Conservation (phyloP, 2,329 filamentous ascomycete genomes). For the Aspergillus fijiensis region DNA sequence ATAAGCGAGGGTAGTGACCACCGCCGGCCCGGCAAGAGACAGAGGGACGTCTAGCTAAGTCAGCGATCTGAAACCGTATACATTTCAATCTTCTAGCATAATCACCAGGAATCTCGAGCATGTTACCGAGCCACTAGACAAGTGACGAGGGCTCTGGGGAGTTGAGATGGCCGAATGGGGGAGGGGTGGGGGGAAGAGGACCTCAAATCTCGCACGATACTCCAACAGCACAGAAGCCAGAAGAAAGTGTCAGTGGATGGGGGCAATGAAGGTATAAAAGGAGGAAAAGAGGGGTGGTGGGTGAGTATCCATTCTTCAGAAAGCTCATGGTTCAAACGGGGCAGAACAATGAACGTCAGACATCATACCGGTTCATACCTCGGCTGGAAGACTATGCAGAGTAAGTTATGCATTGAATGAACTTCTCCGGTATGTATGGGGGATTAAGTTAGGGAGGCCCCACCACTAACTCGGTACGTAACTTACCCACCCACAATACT, state of each 20-base stretch:
- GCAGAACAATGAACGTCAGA: neutral
- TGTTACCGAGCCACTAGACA: neutral
- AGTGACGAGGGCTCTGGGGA: neutral
- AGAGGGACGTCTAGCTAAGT: conserved; percentile 44
- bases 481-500: neutral
- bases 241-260: neutral
- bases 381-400: neutral
- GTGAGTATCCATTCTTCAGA: too few species aligned
- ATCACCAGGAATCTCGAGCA: neutral
- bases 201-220: neutral
- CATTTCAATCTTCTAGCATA: neutral
- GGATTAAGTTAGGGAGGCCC: too few species aligned
- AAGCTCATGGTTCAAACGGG: too few species aligned
- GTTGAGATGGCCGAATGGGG: neutral
- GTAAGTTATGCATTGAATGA: neutral
- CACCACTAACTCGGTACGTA: neutral
- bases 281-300: too few species aligned
- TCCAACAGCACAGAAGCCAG: neutral
- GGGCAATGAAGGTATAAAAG: neutral
- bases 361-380: neutral
- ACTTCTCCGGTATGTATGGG: neutral
- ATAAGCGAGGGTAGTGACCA: conserved; percentile 70
- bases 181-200: too few species aligned
- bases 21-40: conserved; percentile 57
- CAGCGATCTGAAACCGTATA: neutral